A percentile compares a stretch with the other conserved stretches of the same genome.
Evolutionary conservation across 306 rosid genomes (phyloP).

Genomic region (Inga laurina): DNA sequence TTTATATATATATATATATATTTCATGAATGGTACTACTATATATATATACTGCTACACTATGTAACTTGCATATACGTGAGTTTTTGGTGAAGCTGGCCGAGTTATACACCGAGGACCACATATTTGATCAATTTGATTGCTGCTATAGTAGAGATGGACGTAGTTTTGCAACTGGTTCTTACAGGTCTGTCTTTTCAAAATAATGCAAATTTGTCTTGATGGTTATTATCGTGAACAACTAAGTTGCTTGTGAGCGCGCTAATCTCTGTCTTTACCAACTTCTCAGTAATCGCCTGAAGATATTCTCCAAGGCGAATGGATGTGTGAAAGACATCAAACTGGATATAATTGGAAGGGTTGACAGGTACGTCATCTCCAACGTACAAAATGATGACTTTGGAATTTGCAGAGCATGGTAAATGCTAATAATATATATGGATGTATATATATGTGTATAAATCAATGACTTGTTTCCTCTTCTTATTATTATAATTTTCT

Average conservation of each 20-base stretch:
- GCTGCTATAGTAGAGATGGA: constrained; percentile 68
- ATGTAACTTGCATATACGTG: neutral
- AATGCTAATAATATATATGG: neutral
- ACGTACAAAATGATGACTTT: neutral
- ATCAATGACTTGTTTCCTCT: neutral
- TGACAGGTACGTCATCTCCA: neutral
- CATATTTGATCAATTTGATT: constrained; percentile 70
- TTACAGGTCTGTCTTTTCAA: constrained; percentile 49
- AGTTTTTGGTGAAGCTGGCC: constrained; percentile 48
- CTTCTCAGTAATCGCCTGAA: constrained; percentile 56
- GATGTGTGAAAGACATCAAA: constrained; percentile 52
- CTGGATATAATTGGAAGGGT: constrained; percentile 41
- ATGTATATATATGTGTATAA: neutral
- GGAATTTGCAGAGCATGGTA: neutral
- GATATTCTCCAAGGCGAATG: constrained; percentile 47
- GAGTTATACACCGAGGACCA: constrained; percentile 61
- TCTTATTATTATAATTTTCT: neutral
- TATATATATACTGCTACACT: too few relatives aligned
- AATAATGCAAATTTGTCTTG: constrained; percentile 9
- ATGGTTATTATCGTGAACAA: neutral
- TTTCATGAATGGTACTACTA: neutral
- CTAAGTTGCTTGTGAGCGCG: constrained; percentile 10
- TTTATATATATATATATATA: neutral
- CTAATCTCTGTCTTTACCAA: constrained; percentile 7
- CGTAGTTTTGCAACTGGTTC: constrained; percentile 71